These are phyloP conservation scores for Yarrowia bubula DNA, from an alignment of 805 yeast genomes.

Conservation along the genomic window DNA sequence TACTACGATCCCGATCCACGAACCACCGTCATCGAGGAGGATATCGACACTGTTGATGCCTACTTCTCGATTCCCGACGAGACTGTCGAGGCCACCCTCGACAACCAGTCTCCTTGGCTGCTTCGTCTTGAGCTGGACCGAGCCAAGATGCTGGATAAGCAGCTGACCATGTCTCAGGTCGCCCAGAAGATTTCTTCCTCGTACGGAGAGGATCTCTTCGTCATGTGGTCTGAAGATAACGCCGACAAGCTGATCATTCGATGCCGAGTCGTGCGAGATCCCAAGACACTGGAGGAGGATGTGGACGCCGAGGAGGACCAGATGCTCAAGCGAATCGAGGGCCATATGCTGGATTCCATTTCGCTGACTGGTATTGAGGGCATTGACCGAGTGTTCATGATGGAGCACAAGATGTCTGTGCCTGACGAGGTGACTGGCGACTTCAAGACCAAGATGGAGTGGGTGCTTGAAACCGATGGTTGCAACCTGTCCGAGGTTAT, in stretches of 20 bases:
- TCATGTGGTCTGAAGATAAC: conserved; percentile 98
- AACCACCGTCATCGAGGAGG: conserved; percentile 94
- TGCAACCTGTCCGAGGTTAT: conserved; percentile 92
- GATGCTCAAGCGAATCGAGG: conserved; percentile 89
- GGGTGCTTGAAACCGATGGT: conserved; percentile 99
- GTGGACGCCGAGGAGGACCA: conserved; percentile 96
- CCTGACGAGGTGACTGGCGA: conserved; percentile 77
- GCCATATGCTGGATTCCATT: conserved; percentile 92
- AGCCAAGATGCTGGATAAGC: conserved; percentile 98
- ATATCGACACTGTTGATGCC: conserved; percentile 94
- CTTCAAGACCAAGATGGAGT: conserved; percentile 83
- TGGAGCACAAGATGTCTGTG: conserved; percentile 44
- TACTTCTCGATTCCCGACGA: conserved; percentile 98
- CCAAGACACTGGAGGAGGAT: conserved; percentile 88
- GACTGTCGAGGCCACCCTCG: conserved; percentile 88
- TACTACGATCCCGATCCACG: conserved; percentile 98
- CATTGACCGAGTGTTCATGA: conserved; percentile 76
- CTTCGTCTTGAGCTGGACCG: conserved; percentile 95
- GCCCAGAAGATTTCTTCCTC: conserved; percentile 91
- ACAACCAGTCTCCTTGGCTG: conserved; percentile 97
- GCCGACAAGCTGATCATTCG: conserved; percentile 95
- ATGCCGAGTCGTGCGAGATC: conserved; percentile 97
- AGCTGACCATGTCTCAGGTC: conserved; percentile 95
- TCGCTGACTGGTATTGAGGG: conserved; percentile 95
- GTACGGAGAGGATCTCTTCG: conserved; percentile 92